phyloP scores from a whole-genome alignment of 2,329 filamentous ascomycete species.

The Diplocarpon rosae region DNA sequence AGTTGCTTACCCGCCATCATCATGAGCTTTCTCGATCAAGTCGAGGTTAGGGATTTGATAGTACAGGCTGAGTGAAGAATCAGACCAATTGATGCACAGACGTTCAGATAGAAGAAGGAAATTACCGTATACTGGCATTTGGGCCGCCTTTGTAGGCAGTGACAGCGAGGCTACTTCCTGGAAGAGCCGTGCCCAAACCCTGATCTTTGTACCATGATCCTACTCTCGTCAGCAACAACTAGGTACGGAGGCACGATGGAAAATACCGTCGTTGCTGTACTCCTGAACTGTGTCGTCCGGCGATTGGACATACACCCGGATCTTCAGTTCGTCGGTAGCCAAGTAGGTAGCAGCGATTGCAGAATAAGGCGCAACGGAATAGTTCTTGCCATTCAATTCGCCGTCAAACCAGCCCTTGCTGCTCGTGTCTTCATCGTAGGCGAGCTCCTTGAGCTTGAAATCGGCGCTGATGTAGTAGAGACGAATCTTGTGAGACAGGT shows the following conservation, averaged over 20 bases:
- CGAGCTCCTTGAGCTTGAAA: slow-evolving; percentile 6
- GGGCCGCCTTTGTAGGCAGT: not conserved
- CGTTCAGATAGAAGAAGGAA: not conserved
- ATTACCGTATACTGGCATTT: slow-evolving; percentile 5
- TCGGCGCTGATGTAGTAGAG: slow-evolving; percentile 7
- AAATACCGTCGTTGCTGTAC: slow-evolving; percentile 4
- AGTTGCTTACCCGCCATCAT: not conserved
- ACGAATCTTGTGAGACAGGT: slow-evolving; percentile 1
- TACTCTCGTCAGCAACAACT: not conserved
- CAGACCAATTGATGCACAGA: not conserved
- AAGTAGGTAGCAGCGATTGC: slow-evolving; percentile 6
- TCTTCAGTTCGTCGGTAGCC: not conserved
- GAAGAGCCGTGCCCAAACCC: not conserved
- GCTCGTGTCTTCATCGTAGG: slow-evolving; percentile 4
- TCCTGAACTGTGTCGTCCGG: slow-evolving; percentile 7
- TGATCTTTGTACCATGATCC: slow-evolving; percentile 6
- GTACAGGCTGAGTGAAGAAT: not conserved
- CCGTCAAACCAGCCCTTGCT: slow-evolving; percentile 6
- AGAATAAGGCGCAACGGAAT: slow-evolving; percentile 5
- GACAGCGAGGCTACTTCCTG: slow-evolving; percentile 5
- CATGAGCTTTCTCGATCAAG: slow-evolving; percentile 7
- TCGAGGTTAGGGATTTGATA: slow-evolving; percentile 2
- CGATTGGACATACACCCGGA: slow-evolving; percentile 5
- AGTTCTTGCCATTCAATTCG: not conserved
- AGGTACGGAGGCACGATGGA: no score